Percentiles rank a stretch among this genome's conserved stretches.
phyloP scores from a whole-genome alignment of 768 basidiomycete genomes.

The Boletus pseudo-olivaceus region DNA sequence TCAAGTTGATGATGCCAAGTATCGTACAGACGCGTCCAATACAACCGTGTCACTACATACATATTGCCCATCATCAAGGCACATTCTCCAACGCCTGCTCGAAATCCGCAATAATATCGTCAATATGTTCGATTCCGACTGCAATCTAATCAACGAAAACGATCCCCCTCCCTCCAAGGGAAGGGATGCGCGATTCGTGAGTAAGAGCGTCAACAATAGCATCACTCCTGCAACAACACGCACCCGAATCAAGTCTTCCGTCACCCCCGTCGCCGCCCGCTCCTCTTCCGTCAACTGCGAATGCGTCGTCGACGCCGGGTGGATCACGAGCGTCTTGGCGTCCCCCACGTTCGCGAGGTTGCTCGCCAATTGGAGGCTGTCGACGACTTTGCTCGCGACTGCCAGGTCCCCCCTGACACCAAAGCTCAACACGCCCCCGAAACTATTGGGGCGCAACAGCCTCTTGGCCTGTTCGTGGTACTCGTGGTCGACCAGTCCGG shows the following conservation, averaged over 20 bases:
- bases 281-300: constrained; percentile 62
- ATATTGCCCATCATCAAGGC: neutral
- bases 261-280: constrained; percentile 63
- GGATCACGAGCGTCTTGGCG: constrained; percentile 78
- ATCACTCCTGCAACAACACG: too few species aligned
- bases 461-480: constrained; percentile 12
- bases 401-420: neutral
- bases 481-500: constrained; percentile 7
- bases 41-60: too few species aligned
- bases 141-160: constrained; percentile 1
- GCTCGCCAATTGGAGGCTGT: constrained; percentile 36
- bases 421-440: constrained; percentile 18
- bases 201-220: neutral
- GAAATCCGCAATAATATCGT: constrained; percentile 17
- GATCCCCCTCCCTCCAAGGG: too few species aligned
- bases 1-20: too few species aligned
- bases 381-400: constrained; percentile 32
- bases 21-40: too few species aligned
- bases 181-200: neutral
- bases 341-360: constrained; percentile 45
- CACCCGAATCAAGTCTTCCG: constrained; percentile 72
- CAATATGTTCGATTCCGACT: constrained; percentile 17
- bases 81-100: constrained; percentile 7
- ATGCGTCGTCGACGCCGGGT: constrained; percentile 77
- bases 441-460: constrained; percentile 4